Conservation (phyloP, 169 alveolate species). For the Cryptosporidium andersoni region DNA sequence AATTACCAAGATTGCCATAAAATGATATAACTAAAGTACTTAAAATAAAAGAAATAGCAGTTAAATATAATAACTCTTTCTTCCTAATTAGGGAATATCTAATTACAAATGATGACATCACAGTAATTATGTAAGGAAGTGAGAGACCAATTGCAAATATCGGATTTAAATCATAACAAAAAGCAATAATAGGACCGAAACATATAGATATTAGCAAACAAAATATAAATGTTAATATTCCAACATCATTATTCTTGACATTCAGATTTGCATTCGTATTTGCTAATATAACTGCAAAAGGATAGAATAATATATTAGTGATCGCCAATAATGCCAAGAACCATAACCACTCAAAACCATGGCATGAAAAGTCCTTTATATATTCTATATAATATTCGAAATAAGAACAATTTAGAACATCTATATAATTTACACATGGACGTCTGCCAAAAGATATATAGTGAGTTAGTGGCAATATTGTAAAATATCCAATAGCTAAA, state of each 20-base stretch:
- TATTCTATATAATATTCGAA: conserved; percentile 21
- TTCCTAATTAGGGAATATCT: background rate
- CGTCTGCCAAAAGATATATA: conserved; percentile 61
- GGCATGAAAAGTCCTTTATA: conserved; percentile 43
- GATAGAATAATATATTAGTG: conserved; percentile 23
- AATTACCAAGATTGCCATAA: conserved; percentile 42
- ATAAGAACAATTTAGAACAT: background rate
- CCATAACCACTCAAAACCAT: conserved; percentile 71
- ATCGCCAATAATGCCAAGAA: conserved; percentile 29
- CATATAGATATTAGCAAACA: conserved; percentile 9
- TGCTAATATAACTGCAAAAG: conserved; percentile 13
- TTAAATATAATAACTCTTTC: conserved; percentile 18
- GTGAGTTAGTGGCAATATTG: conserved; percentile 51
- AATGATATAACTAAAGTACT: conserved; percentile 35
- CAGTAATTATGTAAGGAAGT: conserved; percentile 32
- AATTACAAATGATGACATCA: conserved; percentile 25
- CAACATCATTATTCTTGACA: background rate
- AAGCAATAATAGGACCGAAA: conserved; percentile 48
- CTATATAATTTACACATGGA: conserved; percentile 30
- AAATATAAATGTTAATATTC: background rate
- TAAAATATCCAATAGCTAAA: conserved; percentile 37
- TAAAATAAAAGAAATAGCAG: conserved; percentile 51
- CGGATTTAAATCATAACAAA: conserved; percentile 63
- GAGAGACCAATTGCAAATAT: conserved; percentile 57
- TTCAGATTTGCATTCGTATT: background rate